A percentile compares a stretch with the other conserved stretches of the same genome.
phyloP scores from a whole-genome alignment of 768 basidiomycete species.

The Lactarius evosmus region DNA sequence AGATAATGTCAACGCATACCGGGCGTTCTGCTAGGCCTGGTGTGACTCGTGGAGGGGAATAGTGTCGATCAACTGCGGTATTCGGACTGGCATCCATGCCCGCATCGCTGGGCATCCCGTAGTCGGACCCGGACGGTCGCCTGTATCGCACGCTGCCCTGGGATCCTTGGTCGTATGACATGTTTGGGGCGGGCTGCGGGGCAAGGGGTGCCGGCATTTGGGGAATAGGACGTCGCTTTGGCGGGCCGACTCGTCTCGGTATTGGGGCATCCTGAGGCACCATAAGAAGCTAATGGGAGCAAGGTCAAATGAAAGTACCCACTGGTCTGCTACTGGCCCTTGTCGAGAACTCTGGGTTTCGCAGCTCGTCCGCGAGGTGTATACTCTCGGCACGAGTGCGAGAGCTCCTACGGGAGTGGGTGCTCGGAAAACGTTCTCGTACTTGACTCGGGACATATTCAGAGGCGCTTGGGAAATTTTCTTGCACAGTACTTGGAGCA shows the following conservation, averaged over 20 bases:
- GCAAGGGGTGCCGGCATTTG: slow-evolving; percentile 24
- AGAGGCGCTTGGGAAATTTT: not conserved
- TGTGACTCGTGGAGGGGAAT: not conserved
- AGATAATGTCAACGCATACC: slow-evolving; percentile 7
- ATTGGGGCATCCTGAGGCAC: not conserved
- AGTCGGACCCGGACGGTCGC: slow-evolving; percentile 7
- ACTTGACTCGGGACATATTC: not conserved
- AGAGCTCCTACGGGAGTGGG: not conserved
- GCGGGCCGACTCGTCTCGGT: slow-evolving; percentile 11
- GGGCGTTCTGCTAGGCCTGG: not conserved
- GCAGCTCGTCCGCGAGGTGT: not conserved
- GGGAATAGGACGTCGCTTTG: slow-evolving; percentile 11
- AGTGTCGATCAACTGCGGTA: not conserved
- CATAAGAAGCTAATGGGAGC: not conserved
- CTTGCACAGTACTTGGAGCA: slow-evolving; percentile 1
- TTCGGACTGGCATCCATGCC: not conserved
- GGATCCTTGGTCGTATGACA: not conserved
- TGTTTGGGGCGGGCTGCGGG: slow-evolving; percentile 2
- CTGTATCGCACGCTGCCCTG: not conserved
- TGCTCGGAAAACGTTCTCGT: slow-evolving; percentile 4
- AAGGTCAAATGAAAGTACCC: not conserved
- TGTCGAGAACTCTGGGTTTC: not conserved
- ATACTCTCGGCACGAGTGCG: slow-evolving; percentile 4
- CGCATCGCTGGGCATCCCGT: not conserved
- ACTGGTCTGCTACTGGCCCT: slow-evolving; percentile 8